Evolutionary conservation across 352 stramenopile genomes (phyloP), one percentile per base, ranked within the genome.

Genomic region (Phytophthora boehmeriae): DNA sequence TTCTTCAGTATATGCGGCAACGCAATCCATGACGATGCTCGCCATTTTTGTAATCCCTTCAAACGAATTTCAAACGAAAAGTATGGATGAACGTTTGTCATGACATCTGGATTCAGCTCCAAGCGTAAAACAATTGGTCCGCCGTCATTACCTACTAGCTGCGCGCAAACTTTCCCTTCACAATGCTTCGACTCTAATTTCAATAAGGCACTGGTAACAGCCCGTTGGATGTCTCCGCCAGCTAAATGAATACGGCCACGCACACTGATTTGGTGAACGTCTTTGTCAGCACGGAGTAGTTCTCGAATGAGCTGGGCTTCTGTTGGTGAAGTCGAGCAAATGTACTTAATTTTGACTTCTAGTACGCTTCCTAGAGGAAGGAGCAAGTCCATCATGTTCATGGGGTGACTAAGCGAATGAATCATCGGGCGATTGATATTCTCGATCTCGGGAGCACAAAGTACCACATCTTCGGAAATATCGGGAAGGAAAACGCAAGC

Each of bases 101-200:
- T 19, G n/a, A 73, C 64, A 25, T 73, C 59, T 9, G 64, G 64
- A 27, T 41, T 56, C 0, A 73, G 48, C 39, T 73, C 46, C 51
- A 73, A 73, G 27, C 36, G 52, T 22, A 68, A 44, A 2, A 17
- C 42, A 19, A 51, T 20, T 14, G 6, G 27, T 5, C 50, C 30
- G 8, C 22, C 28, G 9, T 56, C 49, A 13, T 57, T 59, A 22
- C 20, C 46, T 38, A 44, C 11, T 13, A 73, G 19, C 2, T 35
- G 46, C 22, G 22, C 39, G 17, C 64, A 73, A 2, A 17, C 20
- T 38, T 66, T 38, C 8, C 43, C 44, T 34, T 56, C 28, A 23
- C 64, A 73, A 27, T 73, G 64, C 1, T 30, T 43, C 4, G 27
- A 22, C n/a, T 63, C 58, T 14, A n/a, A 2, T 10, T n/a, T 27